These are phyloP conservation scores for Naematelia aurantialba DNA, from an alignment of 768 basidiomycete species.

Conservation along the genomic window DNA sequence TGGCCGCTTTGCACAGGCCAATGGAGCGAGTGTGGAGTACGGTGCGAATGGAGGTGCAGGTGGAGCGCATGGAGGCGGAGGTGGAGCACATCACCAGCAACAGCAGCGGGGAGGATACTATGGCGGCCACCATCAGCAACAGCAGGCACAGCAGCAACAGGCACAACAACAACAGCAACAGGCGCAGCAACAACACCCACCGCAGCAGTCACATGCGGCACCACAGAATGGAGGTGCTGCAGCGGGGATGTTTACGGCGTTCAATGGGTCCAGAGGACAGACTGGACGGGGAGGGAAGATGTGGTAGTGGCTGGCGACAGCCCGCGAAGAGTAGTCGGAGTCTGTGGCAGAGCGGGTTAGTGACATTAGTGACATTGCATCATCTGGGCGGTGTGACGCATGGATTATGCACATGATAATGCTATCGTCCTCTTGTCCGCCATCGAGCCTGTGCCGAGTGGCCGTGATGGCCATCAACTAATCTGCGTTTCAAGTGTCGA, in stretches of 20 bases:
- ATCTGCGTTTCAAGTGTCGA: no score
- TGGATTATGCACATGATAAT: neutral
- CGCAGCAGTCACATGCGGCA: neutral
- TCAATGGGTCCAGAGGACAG: neutral
- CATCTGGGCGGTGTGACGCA: neutral
- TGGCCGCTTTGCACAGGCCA: slow-evolving; percentile 1
- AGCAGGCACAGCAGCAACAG: neutral
- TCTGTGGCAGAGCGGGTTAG: no score
- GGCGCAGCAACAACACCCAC: slow-evolving; percentile 3
- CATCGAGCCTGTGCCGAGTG: no score
- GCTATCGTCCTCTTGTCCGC: neutral
- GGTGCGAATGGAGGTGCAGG: neutral
- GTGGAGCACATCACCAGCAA: neutral
- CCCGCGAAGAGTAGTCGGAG: no score
- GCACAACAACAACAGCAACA: slow-evolving; percentile 10
- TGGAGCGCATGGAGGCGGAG: slow-evolving; percentile 3
- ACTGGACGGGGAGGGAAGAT: neutral
- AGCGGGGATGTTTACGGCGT: neutral
- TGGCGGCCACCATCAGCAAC: slow-evolving; percentile 4
- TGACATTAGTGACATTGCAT: neutral
- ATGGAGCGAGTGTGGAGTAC: slow-evolving; percentile 5
- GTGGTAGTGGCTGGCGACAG: neutral
- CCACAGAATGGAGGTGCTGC: neutral
- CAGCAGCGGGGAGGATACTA: neutral
- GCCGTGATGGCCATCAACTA: no score